Evolutionary conservation across 2,329 filamentous ascomycete species (phyloP).

Genomic region (Fusarium sp.): DNA sequence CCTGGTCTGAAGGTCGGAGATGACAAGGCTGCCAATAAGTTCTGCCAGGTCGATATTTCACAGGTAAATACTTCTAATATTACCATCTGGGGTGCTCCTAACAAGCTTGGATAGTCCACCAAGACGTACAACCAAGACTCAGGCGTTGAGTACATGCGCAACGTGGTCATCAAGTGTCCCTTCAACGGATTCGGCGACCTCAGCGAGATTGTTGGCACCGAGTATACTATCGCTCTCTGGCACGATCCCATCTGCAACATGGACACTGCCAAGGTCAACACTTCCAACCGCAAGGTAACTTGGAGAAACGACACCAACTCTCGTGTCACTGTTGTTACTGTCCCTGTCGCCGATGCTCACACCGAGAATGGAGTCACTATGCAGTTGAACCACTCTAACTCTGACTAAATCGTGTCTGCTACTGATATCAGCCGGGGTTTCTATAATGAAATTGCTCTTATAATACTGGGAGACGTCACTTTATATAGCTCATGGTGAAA

Average conservation of each 20-base stretch:
- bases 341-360: constrained; percentile 31
- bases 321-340: constrained; percentile 28
- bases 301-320: constrained; percentile 10
- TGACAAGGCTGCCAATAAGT: constrained; percentile 27
- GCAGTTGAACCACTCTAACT: constrained; percentile 6
- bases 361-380: constrained; percentile 21
- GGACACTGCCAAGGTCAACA: constrained; percentile 9
- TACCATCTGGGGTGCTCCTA: background rate
- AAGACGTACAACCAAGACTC: constrained; percentile 1
- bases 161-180: constrained; percentile 18
- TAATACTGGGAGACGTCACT: too few species aligned
- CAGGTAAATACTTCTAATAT: constrained; percentile 3
- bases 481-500: too few species aligned
- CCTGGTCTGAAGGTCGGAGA: constrained; percentile 3
- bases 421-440: too few species aligned
- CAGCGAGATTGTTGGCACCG: constrained; percentile 15
- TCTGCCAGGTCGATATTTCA: constrained; percentile 34
- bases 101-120: background rate
- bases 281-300: constrained; percentile 7
- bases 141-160: constrained; percentile 4
- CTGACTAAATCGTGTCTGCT: too few species aligned
- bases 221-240: constrained; percentile 44
- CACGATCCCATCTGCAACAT: constrained; percentile 23
- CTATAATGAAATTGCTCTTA: too few species aligned
- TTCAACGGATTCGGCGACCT: constrained; percentile 32